phyloP scores from a whole-genome alignment of 768 basidiomycete genomes.

The Boletus subcaerulescens region DNA sequence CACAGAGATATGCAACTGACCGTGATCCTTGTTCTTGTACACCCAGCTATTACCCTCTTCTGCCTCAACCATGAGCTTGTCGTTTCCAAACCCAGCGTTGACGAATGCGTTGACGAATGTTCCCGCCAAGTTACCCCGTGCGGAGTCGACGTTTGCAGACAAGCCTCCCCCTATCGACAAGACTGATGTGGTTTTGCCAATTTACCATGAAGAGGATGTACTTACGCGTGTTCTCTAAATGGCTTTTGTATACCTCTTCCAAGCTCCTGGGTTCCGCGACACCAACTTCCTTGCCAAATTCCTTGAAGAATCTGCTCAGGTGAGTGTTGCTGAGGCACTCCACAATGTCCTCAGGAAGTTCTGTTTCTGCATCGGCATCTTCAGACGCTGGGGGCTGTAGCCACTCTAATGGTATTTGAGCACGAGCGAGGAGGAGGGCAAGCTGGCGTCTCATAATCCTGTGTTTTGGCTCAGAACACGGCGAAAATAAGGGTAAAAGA shows the following conservation, averaged over 20 bases:
- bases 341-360: conserved; percentile 76
- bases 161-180: conserved; percentile 52
- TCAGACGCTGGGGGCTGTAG: conserved; percentile 53
- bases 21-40: conserved; percentile 99
- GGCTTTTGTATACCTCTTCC: conserved; percentile 97
- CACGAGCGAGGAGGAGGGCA: conserved; percentile 88
- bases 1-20: conserved; percentile 37
- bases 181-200: background rate
- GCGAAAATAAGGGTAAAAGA: background rate
- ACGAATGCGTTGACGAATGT: conserved; percentile 99
- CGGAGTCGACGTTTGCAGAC: conserved; percentile 84
- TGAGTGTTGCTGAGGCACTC: conserved; percentile 86
- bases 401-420: conserved; percentile 90
- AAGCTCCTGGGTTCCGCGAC: conserved; percentile 86
- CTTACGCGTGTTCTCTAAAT: conserved; percentile 86
- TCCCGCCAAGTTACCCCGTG: conserved; percentile 89
- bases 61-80: conserved; percentile 96
- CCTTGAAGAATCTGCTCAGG: conserved; percentile 80
- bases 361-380: conserved; percentile 56
- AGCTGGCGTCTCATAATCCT: conserved; percentile 94
- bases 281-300: conserved; percentile 91
- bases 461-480: background rate
- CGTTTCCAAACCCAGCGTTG: conserved; percentile 97
- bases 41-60: conserved; percentile 98
- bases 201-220: background rate